Evolutionary conservation across 768 basidiomycete species (phyloP), one percentile per base, ranked within the genome.

Genomic region (Grammothele lineata): DNA sequence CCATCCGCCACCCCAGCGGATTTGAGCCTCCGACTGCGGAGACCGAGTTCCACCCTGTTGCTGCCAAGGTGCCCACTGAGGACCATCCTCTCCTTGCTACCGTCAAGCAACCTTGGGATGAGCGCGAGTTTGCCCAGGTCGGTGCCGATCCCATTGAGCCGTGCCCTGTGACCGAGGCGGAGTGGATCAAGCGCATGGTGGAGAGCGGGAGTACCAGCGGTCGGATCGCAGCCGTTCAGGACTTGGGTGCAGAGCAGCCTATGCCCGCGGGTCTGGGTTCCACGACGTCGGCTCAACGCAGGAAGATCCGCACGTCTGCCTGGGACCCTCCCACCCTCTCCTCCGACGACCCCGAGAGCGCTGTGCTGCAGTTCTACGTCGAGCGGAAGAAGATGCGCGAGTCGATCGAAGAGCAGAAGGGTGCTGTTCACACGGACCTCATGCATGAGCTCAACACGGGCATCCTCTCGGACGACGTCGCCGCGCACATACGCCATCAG

Each of bases 1-100:
- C 55, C 1, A 55, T 72, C 33, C 60, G 60, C 30, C 71, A 72
- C 40, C 64, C 72, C 1, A 71, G 69, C 24, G 73, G 73, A 1
- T 75, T 72, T 52, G 62, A 67, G 9, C 71, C 71, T 2, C 72
- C 72, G 2, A 74, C 72, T 1, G 65, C 72, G 39, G 67, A 57
- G 45, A 60, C 61, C 4, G 56, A 66, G 8, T 74, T 71, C 57
- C 61, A 62, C 34, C 59, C 59, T 7, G 48, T 53, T 30, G 59
- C 57, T 1, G 52, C 57, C 7, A 56, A 58, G 50, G 37, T 49
- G 5, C 38, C 53, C 30, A 53, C 55, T 0, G 57, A 51, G 23
- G 56, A 59, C 12, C 40, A 58, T 21, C 52, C 57, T 22, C 41
- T 58, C 5, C 23, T 60, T 37, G 51, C 49, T 2, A 56, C 56